Base-by-base conservation (phyloP, 1,284 basidiomycete genomes). In the Microbotryum violaceum region DNA sequence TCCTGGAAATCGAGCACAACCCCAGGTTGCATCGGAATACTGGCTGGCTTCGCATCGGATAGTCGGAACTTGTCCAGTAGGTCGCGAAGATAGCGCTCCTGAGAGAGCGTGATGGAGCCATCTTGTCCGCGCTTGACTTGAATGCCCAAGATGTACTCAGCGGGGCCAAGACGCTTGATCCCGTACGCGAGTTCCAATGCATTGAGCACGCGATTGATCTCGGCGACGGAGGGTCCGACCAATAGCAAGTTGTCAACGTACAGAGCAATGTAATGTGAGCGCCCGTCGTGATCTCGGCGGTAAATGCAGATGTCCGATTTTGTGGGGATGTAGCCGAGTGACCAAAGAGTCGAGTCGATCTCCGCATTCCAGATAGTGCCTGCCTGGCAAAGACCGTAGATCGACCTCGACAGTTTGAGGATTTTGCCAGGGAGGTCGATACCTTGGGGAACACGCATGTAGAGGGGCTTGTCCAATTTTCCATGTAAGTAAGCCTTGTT, bases 401-500 rank as follows among this genome's bases (percentile, higher is more conserved):
- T 54, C 1, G 64, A 58, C 45, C 70, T 65, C 6, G 64, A n/a
- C 21, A 70, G 63, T 27, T 45, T 59, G 46, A 57, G 61, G 1
- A 66, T 56, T 25, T 61, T 60, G 31, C 61, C 59, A 12, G 20
- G 31, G 3, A 29, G 23, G 33, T 47, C 37, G 44, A 66, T 73
- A 2, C 74, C 74, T 9, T 69, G 69, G 3, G 75, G 75, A 1
- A 73, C 71, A 21, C 70, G 61, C 70, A 77, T 74, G 64, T 76
- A 79, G 42, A 79, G 70, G 1, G 72, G 70, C 52, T 80, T 77
- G 1, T 78, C 71, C 0, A 82, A 72, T 0, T 72, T 48, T 1
- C 78, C 78, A 66, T 80, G 77, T 0, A 80, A 71, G 59, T 76
- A 81, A 0, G 77, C 78, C 0, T 70, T 70, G 27, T 76, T 76